These are phyloP conservation scores for Leptographium radiaticola DNA, from an alignment of 2,329 filamentous ascomycete genomes.

Conservation along the genomic window DNA sequence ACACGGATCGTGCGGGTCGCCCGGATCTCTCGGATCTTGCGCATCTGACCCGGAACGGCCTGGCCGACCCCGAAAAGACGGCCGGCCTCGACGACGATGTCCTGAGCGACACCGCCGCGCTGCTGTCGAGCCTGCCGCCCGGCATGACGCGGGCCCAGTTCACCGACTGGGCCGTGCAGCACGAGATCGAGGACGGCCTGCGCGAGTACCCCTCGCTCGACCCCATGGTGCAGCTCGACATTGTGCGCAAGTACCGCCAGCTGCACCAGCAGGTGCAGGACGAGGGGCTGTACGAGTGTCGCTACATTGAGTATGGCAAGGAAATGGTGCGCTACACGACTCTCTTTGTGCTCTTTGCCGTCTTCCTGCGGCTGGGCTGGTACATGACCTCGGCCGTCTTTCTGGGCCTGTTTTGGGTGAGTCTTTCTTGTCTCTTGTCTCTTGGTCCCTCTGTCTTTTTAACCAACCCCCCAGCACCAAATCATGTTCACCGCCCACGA, in stretches of 20 bases:
- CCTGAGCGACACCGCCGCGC: neutral
- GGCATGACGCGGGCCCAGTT: constrained; percentile 11
- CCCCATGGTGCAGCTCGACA: constrained; percentile 37
- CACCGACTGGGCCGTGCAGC: constrained; percentile 22
- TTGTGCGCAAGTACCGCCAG: constrained; percentile 39
- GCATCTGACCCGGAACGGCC: no score
- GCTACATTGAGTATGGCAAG: constrained; percentile 43
- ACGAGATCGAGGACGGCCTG: constrained; percentile 22
- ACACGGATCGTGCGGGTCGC: no score
- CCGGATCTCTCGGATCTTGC: no score
- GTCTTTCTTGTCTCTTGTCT: constrained; percentile 3
- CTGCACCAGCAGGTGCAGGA: constrained; percentile 42
- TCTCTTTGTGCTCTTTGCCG: constrained; percentile 35
- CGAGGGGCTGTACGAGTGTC: constrained; percentile 45
- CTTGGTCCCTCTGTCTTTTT: constrained; percentile 26
- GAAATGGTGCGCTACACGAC: constrained; percentile 40
- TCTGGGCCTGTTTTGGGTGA: constrained; percentile 49
- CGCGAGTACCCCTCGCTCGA: constrained; percentile 39
- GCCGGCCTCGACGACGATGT: neutral
- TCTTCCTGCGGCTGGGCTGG: constrained; percentile 34
- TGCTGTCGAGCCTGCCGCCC: no score
- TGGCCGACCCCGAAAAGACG: neutral
- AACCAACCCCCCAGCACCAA: constrained; percentile 49
- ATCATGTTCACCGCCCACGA: constrained; percentile 58
- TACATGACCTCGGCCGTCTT: constrained; percentile 44